Conservation (phyloP, 192 early-diverging fungal species). For the Mortierella alpina region DNA sequence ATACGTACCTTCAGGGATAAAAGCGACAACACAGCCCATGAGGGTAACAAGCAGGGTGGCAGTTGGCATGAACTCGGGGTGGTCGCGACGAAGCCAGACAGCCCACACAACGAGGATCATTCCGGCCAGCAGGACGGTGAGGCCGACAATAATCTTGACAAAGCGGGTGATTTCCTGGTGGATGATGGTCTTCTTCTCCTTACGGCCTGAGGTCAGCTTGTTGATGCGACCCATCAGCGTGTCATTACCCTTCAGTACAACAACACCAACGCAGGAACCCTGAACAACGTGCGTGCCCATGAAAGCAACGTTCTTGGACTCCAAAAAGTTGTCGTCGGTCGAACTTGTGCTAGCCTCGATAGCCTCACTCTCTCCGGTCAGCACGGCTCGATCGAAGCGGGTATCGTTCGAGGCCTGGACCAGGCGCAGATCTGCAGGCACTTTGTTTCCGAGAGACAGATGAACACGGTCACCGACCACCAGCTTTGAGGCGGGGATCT, state of each 20-base stretch:
- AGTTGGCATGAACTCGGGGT: constrained; percentile 65
- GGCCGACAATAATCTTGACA: constrained; percentile 72
- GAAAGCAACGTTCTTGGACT: constrained; percentile 88
- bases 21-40: constrained; percentile 78
- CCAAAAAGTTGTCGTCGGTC: constrained; percentile 82
- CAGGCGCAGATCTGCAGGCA: constrained; percentile 85
- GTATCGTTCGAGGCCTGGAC: constrained; percentile 75
- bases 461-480: constrained; percentile 85
- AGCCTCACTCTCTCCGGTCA: constrained; percentile 83
- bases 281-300: constrained; percentile 78
- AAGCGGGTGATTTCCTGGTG: constrained; percentile 75
- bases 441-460: constrained; percentile 74
- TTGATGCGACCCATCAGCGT: constrained; percentile 85
- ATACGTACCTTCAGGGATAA: constrained; percentile 72
- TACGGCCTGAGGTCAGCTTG: constrained; percentile 61
- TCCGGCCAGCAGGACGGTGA: constrained; percentile 58
- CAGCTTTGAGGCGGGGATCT: constrained; percentile 67
- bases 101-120: constrained; percentile 65
- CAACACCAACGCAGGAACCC: constrained; percentile 81
- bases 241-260: constrained; percentile 76
- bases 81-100: constrained; percentile 66
- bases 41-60: constrained; percentile 57
- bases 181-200: constrained; percentile 60
- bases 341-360: constrained; percentile 68
- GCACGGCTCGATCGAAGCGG: constrained; percentile 80